Evolutionary conservation across 1,284 basidiomycete genomes (phyloP).

Genomic region (Thelephora terrestris): DNA sequence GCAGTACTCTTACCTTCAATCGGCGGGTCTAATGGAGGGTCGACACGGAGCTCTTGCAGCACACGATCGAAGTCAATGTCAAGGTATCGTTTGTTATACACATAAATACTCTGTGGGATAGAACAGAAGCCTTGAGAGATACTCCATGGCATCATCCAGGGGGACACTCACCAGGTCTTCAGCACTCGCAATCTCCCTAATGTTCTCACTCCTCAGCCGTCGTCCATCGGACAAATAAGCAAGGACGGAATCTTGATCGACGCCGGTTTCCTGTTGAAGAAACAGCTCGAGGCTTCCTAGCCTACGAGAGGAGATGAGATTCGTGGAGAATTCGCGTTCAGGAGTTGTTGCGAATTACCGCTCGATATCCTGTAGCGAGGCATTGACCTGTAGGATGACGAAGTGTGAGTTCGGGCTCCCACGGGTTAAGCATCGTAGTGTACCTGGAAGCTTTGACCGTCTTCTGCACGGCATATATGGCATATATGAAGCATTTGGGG

Average conservation of each 20-base stretch:
- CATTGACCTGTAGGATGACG: constrained; percentile 39
- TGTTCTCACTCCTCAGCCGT: constrained; percentile 53
- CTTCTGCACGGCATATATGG: constrained; percentile 65
- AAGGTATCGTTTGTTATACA: constrained; percentile 71
- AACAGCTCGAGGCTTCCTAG: constrained; percentile 54
- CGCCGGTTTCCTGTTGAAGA: constrained; percentile 54
- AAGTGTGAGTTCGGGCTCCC: not conserved
- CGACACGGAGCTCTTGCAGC: constrained; percentile 44
- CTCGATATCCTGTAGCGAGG: constrained; percentile 63
- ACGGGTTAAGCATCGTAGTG: constrained; percentile 8
- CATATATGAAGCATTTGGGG: constrained; percentile 60
- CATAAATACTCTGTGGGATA: constrained; percentile 51
- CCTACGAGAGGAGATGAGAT: constrained; percentile 24
- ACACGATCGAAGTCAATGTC: constrained; percentile 57
- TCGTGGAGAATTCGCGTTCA: not conserved
- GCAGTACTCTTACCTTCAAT: constrained; percentile 43
- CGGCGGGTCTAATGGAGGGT: constrained; percentile 50
- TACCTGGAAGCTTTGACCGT: constrained; percentile 48
- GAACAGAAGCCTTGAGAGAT: not conserved
- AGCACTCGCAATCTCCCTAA: constrained; percentile 60
- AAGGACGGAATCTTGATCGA: constrained; percentile 55
- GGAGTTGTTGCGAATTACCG: constrained; percentile 30
- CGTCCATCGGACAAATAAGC: constrained; percentile 70
- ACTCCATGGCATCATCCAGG: constrained; percentile 4
- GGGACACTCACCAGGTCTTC: constrained; percentile 51